Evolutionary conservation across 2,329 filamentous ascomycete species (phyloP).

Genomic region (Xylaria sp.): DNA sequence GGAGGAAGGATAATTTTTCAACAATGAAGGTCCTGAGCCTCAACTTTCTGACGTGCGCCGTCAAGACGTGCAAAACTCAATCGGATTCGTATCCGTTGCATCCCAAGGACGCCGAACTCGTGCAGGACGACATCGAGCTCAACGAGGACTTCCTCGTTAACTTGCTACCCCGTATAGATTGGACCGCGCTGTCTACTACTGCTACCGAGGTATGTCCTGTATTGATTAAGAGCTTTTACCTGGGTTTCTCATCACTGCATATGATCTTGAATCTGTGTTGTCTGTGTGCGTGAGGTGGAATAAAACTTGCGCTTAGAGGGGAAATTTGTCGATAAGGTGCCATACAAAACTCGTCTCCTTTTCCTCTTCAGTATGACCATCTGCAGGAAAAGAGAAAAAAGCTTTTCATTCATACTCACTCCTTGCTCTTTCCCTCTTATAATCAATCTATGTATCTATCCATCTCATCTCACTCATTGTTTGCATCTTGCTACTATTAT

Average conservation of each 20-base stretch:
- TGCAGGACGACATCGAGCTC: conserved; percentile 82
- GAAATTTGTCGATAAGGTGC: neutral
- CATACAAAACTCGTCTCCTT: neutral
- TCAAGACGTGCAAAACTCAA: conserved; percentile 90
- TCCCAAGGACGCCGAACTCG: conserved; percentile 90
- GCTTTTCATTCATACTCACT: neutral
- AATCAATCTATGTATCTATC: neutral
- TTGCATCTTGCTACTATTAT: neutral
- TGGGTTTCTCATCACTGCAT: too few species aligned
- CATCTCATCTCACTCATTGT: neutral
- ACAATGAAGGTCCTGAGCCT: conserved; percentile 93
- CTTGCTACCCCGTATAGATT: conserved; percentile 87
- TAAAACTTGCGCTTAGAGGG: neutral
- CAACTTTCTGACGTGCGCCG: conserved; percentile 96
- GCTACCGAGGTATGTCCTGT: conserved; percentile 73
- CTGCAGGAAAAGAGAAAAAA: neutral
- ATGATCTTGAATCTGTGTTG: too few species aligned
- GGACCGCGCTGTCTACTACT: conserved; percentile 80
- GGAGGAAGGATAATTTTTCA: neutral
- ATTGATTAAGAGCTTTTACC: neutral
- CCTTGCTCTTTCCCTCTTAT: neutral
- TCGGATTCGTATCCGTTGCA: conserved; percentile 87
- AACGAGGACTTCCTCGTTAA: conserved; percentile 85
- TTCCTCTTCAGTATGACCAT: neutral
- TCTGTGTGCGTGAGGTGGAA: neutral